Conservation (phyloP, 2,329 filamentous ascomycete species). For the Aspergillus carbonarius region DNA sequence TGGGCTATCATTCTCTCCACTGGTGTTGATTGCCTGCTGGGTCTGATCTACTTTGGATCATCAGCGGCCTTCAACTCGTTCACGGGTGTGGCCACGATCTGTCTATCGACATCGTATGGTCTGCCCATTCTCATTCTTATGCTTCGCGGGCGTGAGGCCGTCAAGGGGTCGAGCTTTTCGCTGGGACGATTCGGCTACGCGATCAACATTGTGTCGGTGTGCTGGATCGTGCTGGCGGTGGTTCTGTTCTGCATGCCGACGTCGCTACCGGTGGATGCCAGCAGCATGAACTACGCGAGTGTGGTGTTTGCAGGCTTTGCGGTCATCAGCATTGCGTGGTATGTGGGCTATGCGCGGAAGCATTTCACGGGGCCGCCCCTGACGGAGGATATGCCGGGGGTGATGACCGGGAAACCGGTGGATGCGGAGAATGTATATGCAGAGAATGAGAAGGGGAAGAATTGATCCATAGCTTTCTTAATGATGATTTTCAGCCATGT, state of each 20-base stretch:
- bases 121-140: slow-evolving; percentile 72
- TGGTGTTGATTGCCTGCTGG: slow-evolving; percentile 67
- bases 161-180: slow-evolving; percentile 66
- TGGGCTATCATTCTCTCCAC: slow-evolving; percentile 69
- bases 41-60: slow-evolving; percentile 77
- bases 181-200: slow-evolving; percentile 67
- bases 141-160: slow-evolving; percentile 63
- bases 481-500: background rate
- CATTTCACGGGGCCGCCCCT: slow-evolving; percentile 61
- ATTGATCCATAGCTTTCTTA: background rate
- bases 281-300: slow-evolving; percentile 65
- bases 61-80: slow-evolving; percentile 76
- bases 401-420: slow-evolving; percentile 32
- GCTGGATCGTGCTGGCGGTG: slow-evolving; percentile 69
- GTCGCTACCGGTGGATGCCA: slow-evolving; percentile 56
- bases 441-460: slow-evolving; percentile 16
- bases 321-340: slow-evolving; percentile 61
- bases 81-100: slow-evolving; percentile 77
- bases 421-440: slow-evolving; percentile 34
- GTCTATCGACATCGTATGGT: slow-evolving; percentile 71
- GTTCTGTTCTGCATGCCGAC: slow-evolving; percentile 76
- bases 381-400: slow-evolving; percentile 27
- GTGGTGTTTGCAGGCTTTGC: slow-evolving; percentile 66
- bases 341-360: slow-evolving; percentile 62
- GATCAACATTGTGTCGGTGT: slow-evolving; percentile 67